Conservation (phyloP, 352 stramenopile species). For the Pythium sukuiense region DNA sequence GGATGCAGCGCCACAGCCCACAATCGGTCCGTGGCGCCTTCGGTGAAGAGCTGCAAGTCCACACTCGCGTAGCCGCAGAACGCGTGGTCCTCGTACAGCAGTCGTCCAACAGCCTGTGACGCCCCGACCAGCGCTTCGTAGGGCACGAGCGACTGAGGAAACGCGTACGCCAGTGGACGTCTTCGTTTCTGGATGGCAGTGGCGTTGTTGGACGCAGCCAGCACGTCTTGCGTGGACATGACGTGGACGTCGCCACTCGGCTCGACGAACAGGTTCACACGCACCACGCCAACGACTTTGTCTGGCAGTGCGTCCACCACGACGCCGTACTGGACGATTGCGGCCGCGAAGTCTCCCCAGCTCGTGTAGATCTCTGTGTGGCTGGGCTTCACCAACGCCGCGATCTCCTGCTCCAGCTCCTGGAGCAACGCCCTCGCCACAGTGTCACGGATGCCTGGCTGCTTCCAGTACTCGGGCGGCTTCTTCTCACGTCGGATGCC, state of each 20-base stretch:
- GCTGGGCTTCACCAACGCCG: conserved; percentile 30
- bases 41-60: conserved; percentile 74
- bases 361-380: conserved; percentile 57
- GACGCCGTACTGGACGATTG: conserved; percentile 68
- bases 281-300: conserved; percentile 44
- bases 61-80: conserved; percentile 86
- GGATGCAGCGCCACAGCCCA: conserved; percentile 78
- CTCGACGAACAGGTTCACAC: conserved; percentile 79
- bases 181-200: conserved; percentile 31
- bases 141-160: conserved; percentile 79
- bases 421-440: conserved; percentile 50
- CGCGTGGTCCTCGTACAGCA: conserved; percentile 36
- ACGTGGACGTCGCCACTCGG: conserved; percentile 67
- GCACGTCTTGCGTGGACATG: conserved; percentile 66
- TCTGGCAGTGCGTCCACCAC: conserved; percentile 77
- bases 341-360: conserved; percentile 56
- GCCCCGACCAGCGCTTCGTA: conserved; percentile 71
- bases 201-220: conserved; percentile 29
- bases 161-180: conserved; percentile 55
- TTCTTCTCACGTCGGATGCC: conserved; percentile 64
- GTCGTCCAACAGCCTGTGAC: conserved; percentile 45
- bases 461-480: conserved; percentile 66
- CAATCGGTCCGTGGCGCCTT: conserved; percentile 53
- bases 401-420: conserved; percentile 50
- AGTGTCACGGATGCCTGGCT: conserved; percentile 63